phyloP scores from a whole-genome alignment of 1,284 basidiomycete species.

The Omphalotus olearius region DNA sequence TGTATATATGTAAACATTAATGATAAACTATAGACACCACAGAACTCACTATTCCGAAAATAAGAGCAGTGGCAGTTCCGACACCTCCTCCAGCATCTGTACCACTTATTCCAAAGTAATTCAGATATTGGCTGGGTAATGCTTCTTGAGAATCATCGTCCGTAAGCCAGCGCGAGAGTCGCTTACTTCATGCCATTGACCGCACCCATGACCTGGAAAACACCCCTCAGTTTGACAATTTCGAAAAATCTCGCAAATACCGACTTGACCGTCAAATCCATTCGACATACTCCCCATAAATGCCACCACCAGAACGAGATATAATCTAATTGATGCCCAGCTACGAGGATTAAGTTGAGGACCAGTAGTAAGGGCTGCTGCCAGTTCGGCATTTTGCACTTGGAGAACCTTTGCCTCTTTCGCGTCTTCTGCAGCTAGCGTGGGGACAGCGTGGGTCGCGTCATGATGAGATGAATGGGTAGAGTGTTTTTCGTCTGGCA shows the following conservation, averaged over 20 bases:
- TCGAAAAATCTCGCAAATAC: constrained; percentile 6
- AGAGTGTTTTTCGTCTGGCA: background rate
- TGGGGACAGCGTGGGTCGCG: background rate
- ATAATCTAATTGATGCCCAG: constrained; percentile 34
- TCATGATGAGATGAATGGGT: background rate
- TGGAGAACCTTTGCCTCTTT: constrained; percentile 14
- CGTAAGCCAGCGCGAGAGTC: background rate
- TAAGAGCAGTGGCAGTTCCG: constrained; percentile 36
- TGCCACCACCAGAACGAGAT: constrained; percentile 33
- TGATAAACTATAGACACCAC: background rate
- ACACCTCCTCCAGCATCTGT: constrained; percentile 37
- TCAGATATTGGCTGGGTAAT: constrained; percentile 32
- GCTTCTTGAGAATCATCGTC: background rate
- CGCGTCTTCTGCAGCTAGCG: background rate
- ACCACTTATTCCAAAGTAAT: constrained; percentile 35
- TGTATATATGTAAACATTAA: background rate
- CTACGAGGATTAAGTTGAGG: constrained; percentile 34
- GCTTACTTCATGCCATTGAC: constrained; percentile 42
- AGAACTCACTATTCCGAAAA: constrained; percentile 34
- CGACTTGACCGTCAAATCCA: constrained; percentile 40
- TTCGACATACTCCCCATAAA: constrained; percentile 42
- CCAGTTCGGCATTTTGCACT: constrained; percentile 19
- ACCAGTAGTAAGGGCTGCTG: constrained; percentile 35
- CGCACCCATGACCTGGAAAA: constrained; percentile 36
- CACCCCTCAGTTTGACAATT: background rate